Base-by-base conservation (phyloP, 2,329 filamentous ascomycete species). In the Botryotinia convoluta region DNA sequence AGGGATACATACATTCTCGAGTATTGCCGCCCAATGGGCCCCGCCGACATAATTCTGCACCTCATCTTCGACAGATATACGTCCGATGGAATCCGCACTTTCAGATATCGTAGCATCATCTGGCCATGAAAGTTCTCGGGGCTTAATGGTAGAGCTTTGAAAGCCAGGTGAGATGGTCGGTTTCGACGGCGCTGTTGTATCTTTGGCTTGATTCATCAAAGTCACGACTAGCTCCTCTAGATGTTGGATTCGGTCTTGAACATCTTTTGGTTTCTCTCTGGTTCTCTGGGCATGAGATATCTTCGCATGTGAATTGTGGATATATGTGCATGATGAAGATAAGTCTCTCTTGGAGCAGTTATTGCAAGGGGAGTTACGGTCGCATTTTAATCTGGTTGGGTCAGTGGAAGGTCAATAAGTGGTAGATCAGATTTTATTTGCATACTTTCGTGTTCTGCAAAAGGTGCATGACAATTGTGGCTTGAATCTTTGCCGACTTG, bases 221-320 rank as follows among this genome's bases (percentile, higher is more conserved):
- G 82, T 83, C 37, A 87, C 82, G 35, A 89, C 86, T 84, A 89
- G 86, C 69, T 86, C 84, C 79, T 89, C 87, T 1, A 89, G 85
- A 64, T 86, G 83, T 78, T 84, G 85, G 54, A 89, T 82, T 71
- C 87, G 83, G 18, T 85, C 84, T 48, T 86, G 84, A 83, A 89
- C 86, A 81, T 85, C 84, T 80, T 83, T 84, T 82, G 68, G 54
- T 9, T 48, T 65, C n/a, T 57, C 35, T 51, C 51, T 72, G 29
- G 44, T 8, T 48, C 75, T 79, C 20, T 74, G 74, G 8, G 74
- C 29, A 22, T 74, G 59, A 14, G 75, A 67, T n/a, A 68, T 29
- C 51, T 74, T 77, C 48, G 72, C 71, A 54, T 72, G 78, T 81
- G 83, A 75, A 82, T 83, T 59, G 85, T 86, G 69, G 83, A 86